Evolutionary conservation across 179 eudicot species (phyloP).

Genomic region (Heliamphora pulchella): DNA sequence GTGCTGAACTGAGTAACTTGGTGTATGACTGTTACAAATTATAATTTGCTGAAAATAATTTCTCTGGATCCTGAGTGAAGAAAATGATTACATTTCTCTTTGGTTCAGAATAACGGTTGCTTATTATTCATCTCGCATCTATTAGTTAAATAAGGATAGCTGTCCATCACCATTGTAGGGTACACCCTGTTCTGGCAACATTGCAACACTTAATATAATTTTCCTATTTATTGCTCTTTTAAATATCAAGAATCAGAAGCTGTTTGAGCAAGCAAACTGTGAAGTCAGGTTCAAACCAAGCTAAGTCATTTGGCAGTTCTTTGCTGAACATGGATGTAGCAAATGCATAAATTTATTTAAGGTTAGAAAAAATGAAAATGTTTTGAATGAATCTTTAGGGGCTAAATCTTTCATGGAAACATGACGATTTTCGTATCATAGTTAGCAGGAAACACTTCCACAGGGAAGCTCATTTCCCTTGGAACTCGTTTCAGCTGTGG

Average conservation of each 20-base stretch:
- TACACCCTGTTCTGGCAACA: background rate
- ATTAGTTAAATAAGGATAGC: background rate
- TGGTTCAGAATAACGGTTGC: background rate
- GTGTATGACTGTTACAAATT: background rate
- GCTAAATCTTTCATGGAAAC: background rate
- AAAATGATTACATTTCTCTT: background rate
- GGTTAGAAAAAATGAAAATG: background rate
- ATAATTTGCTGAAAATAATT: constrained; percentile 8
- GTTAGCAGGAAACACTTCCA: too few relatives aligned
- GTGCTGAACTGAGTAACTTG: constrained; percentile 5
- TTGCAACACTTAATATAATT: too few relatives aligned
- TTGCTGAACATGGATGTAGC: too few relatives aligned
- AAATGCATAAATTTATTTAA: background rate
- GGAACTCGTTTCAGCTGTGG: too few relatives aligned
- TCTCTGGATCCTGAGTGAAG: background rate
- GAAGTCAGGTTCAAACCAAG: too few relatives aligned
- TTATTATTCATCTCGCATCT: background rate
- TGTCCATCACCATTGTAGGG: background rate
- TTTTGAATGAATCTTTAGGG: background rate
- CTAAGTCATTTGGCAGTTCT: too few relatives aligned
- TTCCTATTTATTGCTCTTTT: too few relatives aligned
- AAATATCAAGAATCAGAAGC: too few relatives aligned
- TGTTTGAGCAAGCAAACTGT: too few relatives aligned
- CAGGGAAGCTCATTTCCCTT: too few relatives aligned
- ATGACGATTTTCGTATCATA: background rate